Conservation (phyloP, 345 rosid species). For the Linum lewisii region DNA sequence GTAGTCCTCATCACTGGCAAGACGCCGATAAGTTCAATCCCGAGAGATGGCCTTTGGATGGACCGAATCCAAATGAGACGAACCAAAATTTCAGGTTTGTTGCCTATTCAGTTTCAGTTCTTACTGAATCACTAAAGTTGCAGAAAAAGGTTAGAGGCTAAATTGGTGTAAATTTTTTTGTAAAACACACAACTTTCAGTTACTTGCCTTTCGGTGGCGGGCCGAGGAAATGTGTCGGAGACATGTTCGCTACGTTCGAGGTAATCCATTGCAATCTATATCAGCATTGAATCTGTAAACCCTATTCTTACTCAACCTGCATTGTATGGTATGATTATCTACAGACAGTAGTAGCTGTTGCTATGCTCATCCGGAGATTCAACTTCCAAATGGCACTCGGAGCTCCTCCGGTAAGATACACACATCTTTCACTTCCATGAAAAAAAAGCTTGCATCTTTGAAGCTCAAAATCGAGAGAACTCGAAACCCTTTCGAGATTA, state of each 20-base stretch:
- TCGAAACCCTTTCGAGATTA: no score
- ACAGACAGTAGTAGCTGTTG: slow-evolving; percentile 72
- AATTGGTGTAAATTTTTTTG: not conserved
- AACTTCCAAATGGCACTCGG: slow-evolving; percentile 69
- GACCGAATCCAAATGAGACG: slow-evolving; percentile 93
- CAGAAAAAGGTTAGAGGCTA: no score
- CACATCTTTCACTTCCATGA: not conserved
- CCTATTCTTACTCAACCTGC: not conserved
- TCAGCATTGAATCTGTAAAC: not conserved
- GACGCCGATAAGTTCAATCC: slow-evolving; percentile 77
- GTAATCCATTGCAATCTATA: slow-evolving; percentile 20
- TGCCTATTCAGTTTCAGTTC: not conserved
- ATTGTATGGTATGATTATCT: slow-evolving; percentile 6
- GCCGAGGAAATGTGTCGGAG: slow-evolving; percentile 89
- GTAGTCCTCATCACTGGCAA: slow-evolving; percentile 73
- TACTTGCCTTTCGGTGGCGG: slow-evolving; percentile 99
- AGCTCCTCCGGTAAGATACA: slow-evolving; percentile 68
- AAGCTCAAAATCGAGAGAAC: no score
- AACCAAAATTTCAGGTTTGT: slow-evolving; percentile 78
- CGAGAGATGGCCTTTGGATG: slow-evolving; percentile 95
- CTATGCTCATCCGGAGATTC: slow-evolving; percentile 81
- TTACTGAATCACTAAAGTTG: not conserved
- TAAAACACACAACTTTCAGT: slow-evolving; percentile 27
- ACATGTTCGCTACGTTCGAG: slow-evolving; percentile 94
- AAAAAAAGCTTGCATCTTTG: not conserved